These are phyloP conservation scores for Leccinellum rugosiceps DNA, from an alignment of 768 basidiomycete genomes.

Conservation along the genomic window DNA sequence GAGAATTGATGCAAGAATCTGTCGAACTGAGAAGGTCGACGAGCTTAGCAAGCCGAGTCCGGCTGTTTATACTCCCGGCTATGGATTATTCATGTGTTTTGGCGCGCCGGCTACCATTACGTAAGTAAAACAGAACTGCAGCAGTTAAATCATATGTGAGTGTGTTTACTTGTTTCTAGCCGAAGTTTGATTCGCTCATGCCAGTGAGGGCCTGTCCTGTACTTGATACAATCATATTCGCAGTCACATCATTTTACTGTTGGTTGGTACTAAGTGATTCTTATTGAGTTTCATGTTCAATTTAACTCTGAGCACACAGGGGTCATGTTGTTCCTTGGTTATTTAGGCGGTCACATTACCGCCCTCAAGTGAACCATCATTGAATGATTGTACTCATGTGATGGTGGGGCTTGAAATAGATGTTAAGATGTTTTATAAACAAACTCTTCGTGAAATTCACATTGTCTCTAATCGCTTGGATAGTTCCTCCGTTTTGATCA, in stretches of 20 bases:
- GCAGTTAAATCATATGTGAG: not conserved
- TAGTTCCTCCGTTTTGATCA: not conserved
- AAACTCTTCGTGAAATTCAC: not conserved
- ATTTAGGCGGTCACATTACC: not conserved
- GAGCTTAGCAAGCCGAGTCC: not conserved
- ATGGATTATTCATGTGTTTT: conserved; percentile 23
- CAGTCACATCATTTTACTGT: not conserved
- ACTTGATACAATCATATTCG: not conserved
- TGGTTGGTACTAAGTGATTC: not conserved
- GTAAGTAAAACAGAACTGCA: not conserved
- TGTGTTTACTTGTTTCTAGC: not conserved
- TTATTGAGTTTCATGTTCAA: not conserved
- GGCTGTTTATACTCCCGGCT: conserved; percentile 17
- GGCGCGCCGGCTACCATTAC: not conserved
- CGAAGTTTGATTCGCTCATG: not conserved
- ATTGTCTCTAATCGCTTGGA: not conserved
- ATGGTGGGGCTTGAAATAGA: not conserved
- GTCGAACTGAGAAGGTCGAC: not conserved
- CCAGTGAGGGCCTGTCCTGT: not conserved
- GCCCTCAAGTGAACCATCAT: not conserved
- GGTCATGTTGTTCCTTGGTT: not conserved
- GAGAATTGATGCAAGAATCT: not conserved
- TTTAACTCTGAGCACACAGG: not conserved
- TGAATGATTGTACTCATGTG: not conserved
- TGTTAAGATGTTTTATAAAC: not conserved